Conservation (phyloP, 257 asterid genomes). For the Fraxinus americana region DNA sequence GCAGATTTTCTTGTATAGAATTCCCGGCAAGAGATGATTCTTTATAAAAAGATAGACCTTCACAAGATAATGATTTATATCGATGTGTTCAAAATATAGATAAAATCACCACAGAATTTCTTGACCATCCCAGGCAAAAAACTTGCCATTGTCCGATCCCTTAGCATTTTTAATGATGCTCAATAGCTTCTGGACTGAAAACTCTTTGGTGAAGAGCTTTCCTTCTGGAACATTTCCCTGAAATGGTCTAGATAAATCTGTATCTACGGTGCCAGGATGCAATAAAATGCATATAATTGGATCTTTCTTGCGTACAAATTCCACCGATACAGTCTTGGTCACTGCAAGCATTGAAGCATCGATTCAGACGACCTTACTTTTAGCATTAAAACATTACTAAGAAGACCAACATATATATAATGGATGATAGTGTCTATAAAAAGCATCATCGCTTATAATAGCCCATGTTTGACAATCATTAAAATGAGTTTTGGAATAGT, state of each 20-base stretch:
- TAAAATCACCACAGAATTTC: conserved; percentile 77
- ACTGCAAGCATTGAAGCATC: conserved; percentile 45
- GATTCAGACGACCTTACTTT: neutral
- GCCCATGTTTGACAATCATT: too few relatives aligned
- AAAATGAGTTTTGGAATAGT: too few relatives aligned
- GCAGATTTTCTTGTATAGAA: neutral
- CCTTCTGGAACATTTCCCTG: conserved; percentile 74
- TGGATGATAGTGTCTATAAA: neutral
- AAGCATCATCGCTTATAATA: neutral
- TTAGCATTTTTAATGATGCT: conserved; percentile 61
- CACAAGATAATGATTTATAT: neutral
- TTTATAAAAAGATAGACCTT: neutral
- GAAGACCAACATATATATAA: neutral
- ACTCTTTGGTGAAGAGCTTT: conserved; percentile 82
- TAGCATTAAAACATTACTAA: neutral
- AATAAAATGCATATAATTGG: conserved; percentile 77
- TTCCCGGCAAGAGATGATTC: conserved; percentile 5
- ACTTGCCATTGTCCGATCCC: conserved; percentile 76
- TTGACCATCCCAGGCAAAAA: conserved; percentile 95
- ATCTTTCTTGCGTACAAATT: conserved; percentile 72
- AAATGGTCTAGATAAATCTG: conserved; percentile 91
- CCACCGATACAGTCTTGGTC: conserved; percentile 71
- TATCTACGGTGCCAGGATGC: conserved; percentile 98
- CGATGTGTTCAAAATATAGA: neutral
- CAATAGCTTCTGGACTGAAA: conserved; percentile 72